A percentile compares a stretch with the other conserved stretches of the same genome.
phyloP scores from a whole-genome alignment of 2,329 filamentous ascomycete species.

The Monilinia fructicola region DNA sequence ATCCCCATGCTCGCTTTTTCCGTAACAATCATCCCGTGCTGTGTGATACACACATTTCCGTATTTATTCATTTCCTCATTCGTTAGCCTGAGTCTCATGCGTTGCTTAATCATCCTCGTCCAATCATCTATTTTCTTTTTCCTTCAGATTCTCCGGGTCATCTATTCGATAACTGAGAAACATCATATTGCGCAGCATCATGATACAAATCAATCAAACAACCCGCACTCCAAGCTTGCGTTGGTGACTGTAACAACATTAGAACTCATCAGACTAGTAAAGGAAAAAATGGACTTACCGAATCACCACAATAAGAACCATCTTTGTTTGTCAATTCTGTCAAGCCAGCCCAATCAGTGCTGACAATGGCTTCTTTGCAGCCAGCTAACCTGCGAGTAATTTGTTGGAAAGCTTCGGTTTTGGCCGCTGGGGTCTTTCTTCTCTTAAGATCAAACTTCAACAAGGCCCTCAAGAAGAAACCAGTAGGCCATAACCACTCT shows the following conservation, averaged over 20 bases:
- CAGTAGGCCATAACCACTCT: slow-evolving; percentile 97
- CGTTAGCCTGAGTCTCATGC: neutral
- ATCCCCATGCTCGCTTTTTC: slow-evolving; percentile 1
- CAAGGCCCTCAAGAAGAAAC: slow-evolving; percentile 89
- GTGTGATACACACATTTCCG: too few relatives aligned
- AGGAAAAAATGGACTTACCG: slow-evolving; percentile 58
- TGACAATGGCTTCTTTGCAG: slow-evolving; percentile 80
- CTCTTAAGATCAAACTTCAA: slow-evolving; percentile 85
- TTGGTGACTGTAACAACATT: slow-evolving; percentile 67
- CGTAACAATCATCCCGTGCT: neutral
- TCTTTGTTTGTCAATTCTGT: slow-evolving; percentile 91
- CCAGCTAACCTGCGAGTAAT: slow-evolving; percentile 78
- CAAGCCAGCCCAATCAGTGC: slow-evolving; percentile 84
- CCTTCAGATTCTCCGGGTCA: neutral
- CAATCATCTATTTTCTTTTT: neutral
- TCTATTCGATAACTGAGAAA: slow-evolving; percentile 28
- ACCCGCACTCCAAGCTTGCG: slow-evolving; percentile 93
- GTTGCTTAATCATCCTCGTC: neutral
- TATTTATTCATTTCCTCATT: neutral
- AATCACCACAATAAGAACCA: slow-evolving; percentile 81
- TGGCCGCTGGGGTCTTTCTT: slow-evolving; percentile 63
- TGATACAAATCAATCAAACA: slow-evolving; percentile 96
- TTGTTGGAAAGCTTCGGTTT: slow-evolving; percentile 90
- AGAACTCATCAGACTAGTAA: slow-evolving; percentile 26
- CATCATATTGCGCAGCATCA: slow-evolving; percentile 62